Evolutionary conservation across 202 grass and related monocot species (phyloP).

Genomic region (Sporobolus alterniflorus): DNA sequence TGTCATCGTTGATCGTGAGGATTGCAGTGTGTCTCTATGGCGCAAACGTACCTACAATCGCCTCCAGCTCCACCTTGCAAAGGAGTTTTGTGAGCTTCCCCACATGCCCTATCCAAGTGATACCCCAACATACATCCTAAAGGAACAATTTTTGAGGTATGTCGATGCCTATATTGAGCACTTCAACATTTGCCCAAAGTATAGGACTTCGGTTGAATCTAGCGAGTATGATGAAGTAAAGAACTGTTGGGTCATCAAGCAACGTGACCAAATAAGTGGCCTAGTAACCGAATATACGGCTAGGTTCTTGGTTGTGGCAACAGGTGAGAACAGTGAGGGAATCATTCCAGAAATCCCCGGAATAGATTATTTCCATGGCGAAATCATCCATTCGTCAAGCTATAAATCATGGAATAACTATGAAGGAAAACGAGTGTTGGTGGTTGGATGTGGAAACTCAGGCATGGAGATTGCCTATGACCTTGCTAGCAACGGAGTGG

Average conservation of each 20-base stretch:
- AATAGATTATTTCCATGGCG: slow-evolving; percentile 6
- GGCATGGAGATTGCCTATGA: slow-evolving; percentile 89
- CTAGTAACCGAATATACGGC: background rate
- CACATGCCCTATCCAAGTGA: slow-evolving; percentile 46
- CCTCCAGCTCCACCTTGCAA: slow-evolving; percentile 58
- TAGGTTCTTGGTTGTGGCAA: slow-evolving; percentile 29
- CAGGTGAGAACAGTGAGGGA: slow-evolving; percentile 54
- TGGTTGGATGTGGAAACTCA: slow-evolving; percentile 87
- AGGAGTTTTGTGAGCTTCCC: slow-evolving; percentile 58
- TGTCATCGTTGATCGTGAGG: slow-evolving; percentile 42
- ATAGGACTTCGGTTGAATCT: background rate
- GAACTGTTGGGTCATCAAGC: background rate
- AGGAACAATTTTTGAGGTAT: slow-evolving; percentile 52
- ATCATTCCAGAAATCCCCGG: slow-evolving; percentile 40
- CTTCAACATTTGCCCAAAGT: slow-evolving; percentile 39
- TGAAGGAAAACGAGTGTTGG: slow-evolving; percentile 53
- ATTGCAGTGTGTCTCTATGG: slow-evolving; percentile 57
- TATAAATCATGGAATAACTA: slow-evolving; percentile 19
- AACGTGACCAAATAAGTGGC: background rate
- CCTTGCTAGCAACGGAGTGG: slow-evolving; percentile 61
- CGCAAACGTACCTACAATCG: slow-evolving; percentile 48
- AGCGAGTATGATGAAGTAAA: background rate
- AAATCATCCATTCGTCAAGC: slow-evolving; percentile 34
- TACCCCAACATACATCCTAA: slow-evolving; percentile 50
- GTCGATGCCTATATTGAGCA: slow-evolving; percentile 35